Base-by-base conservation (phyloP, 2,329 filamentous ascomycete genomes). In the Exophiala spinifera region DNA sequence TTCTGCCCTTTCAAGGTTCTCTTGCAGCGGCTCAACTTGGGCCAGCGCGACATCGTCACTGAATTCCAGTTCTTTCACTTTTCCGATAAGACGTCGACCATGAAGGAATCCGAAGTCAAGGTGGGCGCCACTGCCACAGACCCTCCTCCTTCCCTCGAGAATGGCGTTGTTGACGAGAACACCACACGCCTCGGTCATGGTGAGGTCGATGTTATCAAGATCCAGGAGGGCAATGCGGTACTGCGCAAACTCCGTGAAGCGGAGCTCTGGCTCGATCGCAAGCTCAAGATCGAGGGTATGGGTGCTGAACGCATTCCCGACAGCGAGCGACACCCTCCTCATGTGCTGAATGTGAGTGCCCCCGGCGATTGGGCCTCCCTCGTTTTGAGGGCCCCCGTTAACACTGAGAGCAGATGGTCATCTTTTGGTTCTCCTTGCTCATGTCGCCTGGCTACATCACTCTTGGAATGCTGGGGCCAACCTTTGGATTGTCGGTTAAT, bases 341-440 rank as follows among this genome's bases (percentile, higher is more conserved):
- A 51, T 23, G n/a, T 37, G 20, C 10, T 36, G n/a, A 51, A 55
- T 20, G 51, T 55, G 51, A 21, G 37, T 25, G 4, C 36, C 17
- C 19, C 17, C 44, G 15, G 17, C 19, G 17, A 19, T n/a, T 19
- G 19, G 40, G 23, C 19, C 5, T 20, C 1, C 5, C 10, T n/a
- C 13, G 10, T 17, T n/a, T 15, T 15, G 21, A 46, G n/a, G 3
- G 39, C 45, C 17, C 20, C 14, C 19, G 23, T 28, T 46, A 11
- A 40, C 36, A 25, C 17, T 53, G 23, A 17, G 7, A 15, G 37
- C 19, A 55, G 51, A 55, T 55, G 51, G 57, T 50, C 63, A 64
- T 61, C 53, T 60, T 58, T 59, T 61, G 53, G 68, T 66, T 62
- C 51, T 52, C 52, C 6, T 37, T 62, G n/a, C 43, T 63, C 40